Evolutionary conservation across 805 yeast species (phyloP).

Genomic region (Wickerhamomyces ciferrii): DNA sequence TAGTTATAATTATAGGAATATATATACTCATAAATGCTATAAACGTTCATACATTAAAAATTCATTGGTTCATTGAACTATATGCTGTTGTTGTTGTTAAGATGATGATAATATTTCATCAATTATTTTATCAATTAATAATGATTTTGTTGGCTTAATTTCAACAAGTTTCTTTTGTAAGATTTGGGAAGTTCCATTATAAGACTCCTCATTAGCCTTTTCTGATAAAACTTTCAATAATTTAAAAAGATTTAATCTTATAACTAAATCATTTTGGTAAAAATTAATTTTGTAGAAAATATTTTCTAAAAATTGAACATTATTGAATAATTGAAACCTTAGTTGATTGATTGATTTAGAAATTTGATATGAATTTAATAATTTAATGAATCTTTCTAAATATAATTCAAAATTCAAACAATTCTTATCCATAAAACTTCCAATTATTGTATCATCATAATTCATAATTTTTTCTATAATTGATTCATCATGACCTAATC

Average conservation of each 20-base stretch:
- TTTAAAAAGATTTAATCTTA: conserved; percentile 17
- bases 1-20: no score
- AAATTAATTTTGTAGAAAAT: conserved; percentile 9
- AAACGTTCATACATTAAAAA: no score
- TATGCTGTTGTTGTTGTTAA: no score
- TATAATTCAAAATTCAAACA: conserved; percentile 39
- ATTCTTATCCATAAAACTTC: conserved; percentile 34
- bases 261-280: conserved; percentile 8
- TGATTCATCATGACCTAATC: conserved; percentile 26
- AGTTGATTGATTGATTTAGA: conserved; percentile 15
- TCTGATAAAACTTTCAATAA: conserved; percentile 11
- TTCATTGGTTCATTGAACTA: no score
- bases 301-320: conserved; percentile 6
- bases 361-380: conserved; percentile 14
- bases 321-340: conserved; percentile 13
- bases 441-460: no score
- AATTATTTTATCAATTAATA: conserved; percentile 18
- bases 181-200: conserved; percentile 8
- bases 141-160: conserved; percentile 5
- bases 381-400: conserved; percentile 33
- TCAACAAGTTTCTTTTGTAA: conserved; percentile 5
- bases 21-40: no score
- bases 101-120: conserved; percentile 14
- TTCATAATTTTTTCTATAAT: no score
- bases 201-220: conserved; percentile 9